Evolutionary conservation across 2,329 filamentous ascomycete genomes (phyloP).

Genomic region (Beauveria asiatica): DNA sequence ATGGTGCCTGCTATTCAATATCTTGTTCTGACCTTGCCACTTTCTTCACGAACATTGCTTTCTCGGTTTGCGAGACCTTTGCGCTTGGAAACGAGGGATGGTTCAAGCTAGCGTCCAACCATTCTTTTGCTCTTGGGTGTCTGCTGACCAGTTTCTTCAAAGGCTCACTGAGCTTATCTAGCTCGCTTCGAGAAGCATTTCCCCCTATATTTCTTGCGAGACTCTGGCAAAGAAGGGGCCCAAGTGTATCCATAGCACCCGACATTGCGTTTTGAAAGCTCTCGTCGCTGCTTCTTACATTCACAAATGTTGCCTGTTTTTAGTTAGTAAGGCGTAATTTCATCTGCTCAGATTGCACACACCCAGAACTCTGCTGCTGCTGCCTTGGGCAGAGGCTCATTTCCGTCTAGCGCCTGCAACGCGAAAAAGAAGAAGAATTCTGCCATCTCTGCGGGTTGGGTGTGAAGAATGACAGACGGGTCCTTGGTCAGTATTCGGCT

Average conservation of each 20-base stretch:
- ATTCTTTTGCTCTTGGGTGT: slow-evolving; percentile 46
- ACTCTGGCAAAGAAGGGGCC: slow-evolving; percentile 50
- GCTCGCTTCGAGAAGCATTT: slow-evolving; percentile 59
- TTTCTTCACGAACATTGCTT: slow-evolving; percentile 56
- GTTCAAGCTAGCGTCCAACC: slow-evolving; percentile 54
- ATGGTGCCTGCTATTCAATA: neutral
- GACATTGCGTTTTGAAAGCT: slow-evolving; percentile 26
- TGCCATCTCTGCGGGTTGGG: slow-evolving; percentile 47
- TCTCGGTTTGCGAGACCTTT: slow-evolving; percentile 52
- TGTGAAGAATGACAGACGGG: slow-evolving; percentile 50
- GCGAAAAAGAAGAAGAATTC: slow-evolving; percentile 65
- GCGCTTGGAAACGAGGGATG: slow-evolving; percentile 48
- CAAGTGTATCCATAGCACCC: slow-evolving; percentile 48
- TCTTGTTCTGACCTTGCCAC: slow-evolving; percentile 44
- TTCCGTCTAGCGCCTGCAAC: slow-evolving; percentile 59
- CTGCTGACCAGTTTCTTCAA: slow-evolving; percentile 58
- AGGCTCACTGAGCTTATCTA: slow-evolving; percentile 62
- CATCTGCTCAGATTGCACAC: slow-evolving; percentile 17
- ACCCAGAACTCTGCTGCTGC: slow-evolving; percentile 72
- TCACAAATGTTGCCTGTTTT: slow-evolving; percentile 11
- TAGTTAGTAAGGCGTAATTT: neutral
- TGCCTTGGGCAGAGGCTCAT: slow-evolving; percentile 67
- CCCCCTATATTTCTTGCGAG: slow-evolving; percentile 61
- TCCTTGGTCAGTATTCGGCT: slow-evolving; percentile 54
- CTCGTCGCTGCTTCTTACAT: neutral